Evolutionary conservation across 1,139 yeast genomes (phyloP).

Genomic region (Scheffersomyces parashehatae): DNA sequence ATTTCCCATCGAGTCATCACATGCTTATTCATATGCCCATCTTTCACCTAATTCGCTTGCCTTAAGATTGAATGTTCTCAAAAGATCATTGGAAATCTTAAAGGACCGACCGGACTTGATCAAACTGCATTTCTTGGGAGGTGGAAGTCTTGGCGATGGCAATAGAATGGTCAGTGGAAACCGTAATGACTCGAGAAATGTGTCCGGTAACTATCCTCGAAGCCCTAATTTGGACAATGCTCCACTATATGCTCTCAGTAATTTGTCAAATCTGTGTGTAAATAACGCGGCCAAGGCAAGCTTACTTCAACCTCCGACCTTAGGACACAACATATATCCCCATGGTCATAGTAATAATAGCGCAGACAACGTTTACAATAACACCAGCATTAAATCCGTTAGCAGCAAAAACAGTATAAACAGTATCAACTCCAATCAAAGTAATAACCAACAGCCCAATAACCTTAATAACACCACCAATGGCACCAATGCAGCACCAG

Average conservation of each 20-base stretch:
- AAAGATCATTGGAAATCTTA: constrained; percentile 71
- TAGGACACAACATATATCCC: not conserved
- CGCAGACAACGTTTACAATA: not conserved
- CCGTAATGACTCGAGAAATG: not conserved
- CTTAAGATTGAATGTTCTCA: constrained; percentile 70
- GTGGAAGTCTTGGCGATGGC: not conserved
- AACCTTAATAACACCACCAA: too few relatives aligned
- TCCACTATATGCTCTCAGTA: not conserved
- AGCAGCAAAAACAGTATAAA: not conserved
- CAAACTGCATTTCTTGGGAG: constrained; percentile 19
- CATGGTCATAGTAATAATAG: not conserved
- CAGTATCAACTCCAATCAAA: not conserved
- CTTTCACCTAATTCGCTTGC: constrained; percentile 80
- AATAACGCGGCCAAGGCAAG: not conserved
- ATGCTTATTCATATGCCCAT: constrained; percentile 83
- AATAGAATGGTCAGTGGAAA: constrained; percentile 6
- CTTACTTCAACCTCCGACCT: not conserved
- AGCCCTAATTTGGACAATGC: not conserved
- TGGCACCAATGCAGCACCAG: too few relatives aligned
- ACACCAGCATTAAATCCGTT: not conserved
- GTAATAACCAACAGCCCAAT: not conserved
- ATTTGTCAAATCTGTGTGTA: not conserved
- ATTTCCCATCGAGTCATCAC: constrained; percentile 79
- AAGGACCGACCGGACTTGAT: constrained; percentile 61
- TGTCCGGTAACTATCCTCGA: not conserved